Evolutionary conservation across 805 yeast species (phyloP), one percentile per base, ranked within the genome.

Genomic region (Cyberlindnera bimundalis): DNA sequence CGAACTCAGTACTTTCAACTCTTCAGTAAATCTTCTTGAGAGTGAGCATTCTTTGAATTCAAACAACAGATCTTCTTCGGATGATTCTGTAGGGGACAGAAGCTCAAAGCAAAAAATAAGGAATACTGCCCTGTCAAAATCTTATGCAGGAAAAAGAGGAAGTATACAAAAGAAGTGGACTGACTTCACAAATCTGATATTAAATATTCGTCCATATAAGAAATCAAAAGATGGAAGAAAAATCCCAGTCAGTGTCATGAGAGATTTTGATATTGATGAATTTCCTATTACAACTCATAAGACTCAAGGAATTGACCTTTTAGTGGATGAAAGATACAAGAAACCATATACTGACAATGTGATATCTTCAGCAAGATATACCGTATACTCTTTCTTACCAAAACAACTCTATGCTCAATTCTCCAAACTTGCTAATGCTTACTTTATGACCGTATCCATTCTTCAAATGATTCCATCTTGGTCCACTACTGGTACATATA

Each of bases 401-500:
- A 78, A 90, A 47, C 97, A 93, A 57, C 61, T 93, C 28, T 72
- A 78, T 47, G 96, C 93, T 3, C 99, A 93, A 62, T 91, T 93
- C 56, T 87, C 96, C 18, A 91, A 88, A 58, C 56, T 93, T 33
- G 99, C 99, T 21, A 93, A 93, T 59, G 71, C 90, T 46, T 91
- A 93, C 61, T 93, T 93, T 64, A 66, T 93, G 74, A 71, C 80
- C 3, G 93, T 93, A 14, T 90, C 98, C 2, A 84, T 93, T 46
- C 68, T 93, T 69, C 99, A 93, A 60, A 81, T 91, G 90, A 82
- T 93, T 35, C 98, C 99, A 1, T 78, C 89, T 2, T 93, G 96
- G 97, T 87, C 96, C 1, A 88, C 99, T 6, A 93, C 99, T 0
- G 99, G 98, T 45, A 84, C 89, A 11, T 88, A 79, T 58, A 93